These are phyloP conservation scores for Chalciporus sphaerocephalus DNA, from an alignment of 768 basidiomycete genomes.

Conservation along the genomic window DNA sequence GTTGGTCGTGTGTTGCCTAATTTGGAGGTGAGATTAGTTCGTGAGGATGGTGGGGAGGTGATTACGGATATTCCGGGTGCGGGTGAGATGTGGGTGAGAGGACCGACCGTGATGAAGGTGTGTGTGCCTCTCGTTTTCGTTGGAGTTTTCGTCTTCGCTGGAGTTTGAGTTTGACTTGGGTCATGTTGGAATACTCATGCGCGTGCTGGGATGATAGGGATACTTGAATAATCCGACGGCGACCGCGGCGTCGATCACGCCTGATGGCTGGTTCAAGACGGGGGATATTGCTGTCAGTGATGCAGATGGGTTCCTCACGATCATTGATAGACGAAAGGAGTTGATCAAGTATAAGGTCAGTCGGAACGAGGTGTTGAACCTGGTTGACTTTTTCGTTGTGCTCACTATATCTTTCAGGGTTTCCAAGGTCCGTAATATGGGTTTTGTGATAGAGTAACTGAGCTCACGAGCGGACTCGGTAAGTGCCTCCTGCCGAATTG, in stretches of 20 bases:
- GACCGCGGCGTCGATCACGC: slow-evolving; percentile 63
- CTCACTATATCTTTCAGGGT: slow-evolving; percentile 39
- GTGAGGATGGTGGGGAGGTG: slow-evolving; percentile 51
- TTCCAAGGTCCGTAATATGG: slow-evolving; percentile 57
- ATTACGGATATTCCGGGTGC: slow-evolving; percentile 36
- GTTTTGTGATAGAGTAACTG: background rate
- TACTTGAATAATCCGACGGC: slow-evolving; percentile 72
- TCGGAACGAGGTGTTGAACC: background rate
- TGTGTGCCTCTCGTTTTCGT: background rate
- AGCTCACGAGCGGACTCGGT: background rate
- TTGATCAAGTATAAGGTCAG: slow-evolving; percentile 69
- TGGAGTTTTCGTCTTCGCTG: too few species aligned
- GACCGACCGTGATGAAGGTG: slow-evolving; percentile 78
- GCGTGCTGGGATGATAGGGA: slow-evolving; percentile 45
- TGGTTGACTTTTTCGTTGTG: background rate
- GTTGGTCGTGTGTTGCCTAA: slow-evolving; percentile 71
- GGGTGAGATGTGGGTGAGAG: slow-evolving; percentile 81
- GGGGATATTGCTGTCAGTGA: slow-evolving; percentile 75
- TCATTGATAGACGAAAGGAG: slow-evolving; percentile 73
- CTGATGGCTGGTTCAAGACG: slow-evolving; percentile 83
- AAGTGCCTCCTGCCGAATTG: slow-evolving; percentile 84
- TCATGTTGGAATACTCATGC: too few species aligned
- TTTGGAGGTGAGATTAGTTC: slow-evolving; percentile 69
- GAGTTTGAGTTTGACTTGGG: too few species aligned
- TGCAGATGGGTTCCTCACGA: slow-evolving; percentile 65